A percentile compares a stretch with the other conserved stretches of the same genome.
These are phyloP conservation scores for Ascochyta pisi DNA, from an alignment of 2,329 filamentous ascomycete species.

Conservation along the genomic window DNA sequence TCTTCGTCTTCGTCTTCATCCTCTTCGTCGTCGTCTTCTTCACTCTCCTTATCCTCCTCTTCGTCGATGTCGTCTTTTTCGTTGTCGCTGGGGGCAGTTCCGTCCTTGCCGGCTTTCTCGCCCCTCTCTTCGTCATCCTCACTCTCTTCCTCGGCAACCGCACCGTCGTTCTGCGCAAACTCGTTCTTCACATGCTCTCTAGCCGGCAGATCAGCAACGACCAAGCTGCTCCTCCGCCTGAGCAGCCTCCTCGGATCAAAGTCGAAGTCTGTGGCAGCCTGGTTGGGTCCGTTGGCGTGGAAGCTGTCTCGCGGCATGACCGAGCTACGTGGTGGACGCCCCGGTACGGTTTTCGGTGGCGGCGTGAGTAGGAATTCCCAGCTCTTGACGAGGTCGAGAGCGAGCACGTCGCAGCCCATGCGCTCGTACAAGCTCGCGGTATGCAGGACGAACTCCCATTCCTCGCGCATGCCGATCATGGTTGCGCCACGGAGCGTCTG, in stretches of 20 bases:
- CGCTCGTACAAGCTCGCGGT: constrained; percentile 84
- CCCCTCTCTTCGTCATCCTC: constrained; percentile 41
- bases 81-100: too few species aligned
- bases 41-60: too few species aligned
- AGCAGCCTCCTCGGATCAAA: constrained; percentile 72
- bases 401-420: constrained; percentile 92
- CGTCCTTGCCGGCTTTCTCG: constrained; percentile 36
- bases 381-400: constrained; percentile 80
- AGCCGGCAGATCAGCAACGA: constrained; percentile 75
- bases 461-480: constrained; percentile 76
- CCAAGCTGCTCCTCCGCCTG: constrained; percentile 74
- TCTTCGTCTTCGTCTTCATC: constrained; percentile 24
- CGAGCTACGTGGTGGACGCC: constrained; percentile 34
- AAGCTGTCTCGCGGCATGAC: constrained; percentile 35
- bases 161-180: constrained; percentile 24
- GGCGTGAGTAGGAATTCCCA: constrained; percentile 76
- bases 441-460: constrained; percentile 89
- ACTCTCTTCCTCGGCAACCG: constrained; percentile 32
- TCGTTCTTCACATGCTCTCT: constrained; percentile 32
- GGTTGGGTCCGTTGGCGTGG: constrained; percentile 25
- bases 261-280: constrained; percentile 39
- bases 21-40: constrained; percentile 23
- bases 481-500: constrained; percentile 87
- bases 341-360: constrained; percentile 24
- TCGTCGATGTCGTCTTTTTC: constrained; percentile 31